These are phyloP conservation scores for Leptographium galeiforme DNA, from an alignment of 2,329 filamentous ascomycete genomes.

Conservation along the genomic window DNA sequence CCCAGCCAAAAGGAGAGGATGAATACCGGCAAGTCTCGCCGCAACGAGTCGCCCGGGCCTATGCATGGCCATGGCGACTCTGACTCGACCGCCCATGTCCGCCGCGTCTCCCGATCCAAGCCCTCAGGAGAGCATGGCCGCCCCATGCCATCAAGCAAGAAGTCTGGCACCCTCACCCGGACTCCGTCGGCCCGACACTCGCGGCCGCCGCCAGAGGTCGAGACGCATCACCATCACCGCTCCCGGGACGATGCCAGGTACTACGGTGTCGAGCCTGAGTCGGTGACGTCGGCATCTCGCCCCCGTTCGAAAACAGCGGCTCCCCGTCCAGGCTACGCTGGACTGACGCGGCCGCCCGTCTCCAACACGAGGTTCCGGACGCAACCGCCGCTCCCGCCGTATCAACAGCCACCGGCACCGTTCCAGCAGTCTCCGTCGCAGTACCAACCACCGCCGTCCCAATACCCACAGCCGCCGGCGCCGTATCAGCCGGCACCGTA, in stretches of 20 bases:
- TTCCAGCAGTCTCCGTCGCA: slow-evolving; percentile 14
- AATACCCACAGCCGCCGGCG: neutral
- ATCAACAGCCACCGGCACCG: slow-evolving; percentile 11
- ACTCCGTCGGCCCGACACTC: slow-evolving; percentile 21
- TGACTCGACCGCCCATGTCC: slow-evolving; percentile 28
- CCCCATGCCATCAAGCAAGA: slow-evolving; percentile 14
- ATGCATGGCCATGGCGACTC: slow-evolving; percentile 25
- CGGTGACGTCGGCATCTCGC: slow-evolving; percentile 18
- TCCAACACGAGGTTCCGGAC: slow-evolving; percentile 19
- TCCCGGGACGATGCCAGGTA: slow-evolving; percentile 24
- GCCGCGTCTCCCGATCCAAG: slow-evolving; percentile 19
- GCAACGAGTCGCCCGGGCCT: slow-evolving; percentile 24
- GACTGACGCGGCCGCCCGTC: slow-evolving; percentile 21
- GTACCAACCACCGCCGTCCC: neutral
- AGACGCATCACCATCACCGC: slow-evolving; percentile 15
- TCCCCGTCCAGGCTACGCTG: slow-evolving; percentile 25
- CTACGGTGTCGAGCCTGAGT: slow-evolving; percentile 23
- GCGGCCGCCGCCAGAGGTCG: slow-evolving; percentile 20
- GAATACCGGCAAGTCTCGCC: slow-evolving; percentile 32
- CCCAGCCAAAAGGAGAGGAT: slow-evolving; percentile 35
- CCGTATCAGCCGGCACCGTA: neutral
- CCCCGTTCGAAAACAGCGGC: slow-evolving; percentile 24
- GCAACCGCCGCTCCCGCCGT: neutral
- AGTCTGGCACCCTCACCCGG: slow-evolving; percentile 13
- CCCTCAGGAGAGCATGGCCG: slow-evolving; percentile 16